Percentiles rank a stretch among this genome's conserved stretches.
Conservation (phyloP, 2,329 filamentous ascomycete genomes). For the Talaromyces marneffei region DNA sequence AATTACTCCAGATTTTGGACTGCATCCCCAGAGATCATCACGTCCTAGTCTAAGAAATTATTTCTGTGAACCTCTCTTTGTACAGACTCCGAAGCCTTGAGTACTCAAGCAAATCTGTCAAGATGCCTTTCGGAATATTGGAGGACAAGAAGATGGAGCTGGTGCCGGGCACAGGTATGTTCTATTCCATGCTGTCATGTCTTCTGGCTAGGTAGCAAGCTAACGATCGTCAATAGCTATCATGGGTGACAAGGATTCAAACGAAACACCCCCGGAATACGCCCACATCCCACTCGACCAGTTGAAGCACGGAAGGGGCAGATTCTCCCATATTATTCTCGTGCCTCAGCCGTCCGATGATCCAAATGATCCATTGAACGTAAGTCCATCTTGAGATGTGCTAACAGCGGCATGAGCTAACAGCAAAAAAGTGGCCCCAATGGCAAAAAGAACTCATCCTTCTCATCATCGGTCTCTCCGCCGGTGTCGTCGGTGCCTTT, state of each 20-base stretch:
- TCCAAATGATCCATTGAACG: constrained; percentile 11
- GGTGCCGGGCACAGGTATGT: constrained; percentile 12
- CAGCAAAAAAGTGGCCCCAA: constrained; percentile 7
- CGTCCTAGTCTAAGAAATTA: too few relatives aligned
- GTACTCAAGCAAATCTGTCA: neutral
- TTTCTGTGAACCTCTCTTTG: neutral
- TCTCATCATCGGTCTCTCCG: constrained; percentile 13
- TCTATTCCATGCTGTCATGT: neutral
- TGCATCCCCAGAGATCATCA: neutral
- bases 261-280: constrained; percentile 7
- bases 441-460: constrained; percentile 12
- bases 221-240: neutral
- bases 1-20: neutral
- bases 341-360: constrained; percentile 11
- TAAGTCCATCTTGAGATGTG: neutral
- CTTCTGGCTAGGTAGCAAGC: neutral
- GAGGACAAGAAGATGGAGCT: constrained; percentile 12
- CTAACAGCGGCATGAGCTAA: neutral
- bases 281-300: constrained; percentile 4
- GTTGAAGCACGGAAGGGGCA: constrained; percentile 6
- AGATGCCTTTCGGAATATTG: constrained; percentile 13
- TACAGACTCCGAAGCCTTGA: neutral
- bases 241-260: neutral
- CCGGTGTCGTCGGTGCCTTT: constrained; percentile 9
- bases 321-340: constrained; percentile 9